Percentiles rank a stretch among this genome's conserved stretches.
These are phyloP conservation scores for Infundibulicybe gibba DNA, from an alignment of 768 basidiomycete genomes.

Conservation along the genomic window DNA sequence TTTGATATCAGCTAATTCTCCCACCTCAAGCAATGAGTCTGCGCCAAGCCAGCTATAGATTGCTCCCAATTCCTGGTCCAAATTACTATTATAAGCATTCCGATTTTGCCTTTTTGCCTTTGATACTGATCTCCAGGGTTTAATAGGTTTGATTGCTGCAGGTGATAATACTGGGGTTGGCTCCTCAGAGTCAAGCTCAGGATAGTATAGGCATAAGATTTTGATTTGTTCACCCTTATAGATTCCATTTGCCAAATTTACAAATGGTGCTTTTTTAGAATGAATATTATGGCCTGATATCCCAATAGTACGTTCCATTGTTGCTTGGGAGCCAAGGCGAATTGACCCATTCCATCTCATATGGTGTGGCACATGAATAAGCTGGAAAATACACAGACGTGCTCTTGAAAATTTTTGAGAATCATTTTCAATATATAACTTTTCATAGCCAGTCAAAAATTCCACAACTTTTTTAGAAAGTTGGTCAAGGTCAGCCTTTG, in stretches of 20 bases:
- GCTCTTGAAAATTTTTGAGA: conserved; percentile 10
- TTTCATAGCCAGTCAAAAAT: conserved; percentile 8
- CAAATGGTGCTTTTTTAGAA: conserved; percentile 12
- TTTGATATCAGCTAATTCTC: too few relatives aligned
- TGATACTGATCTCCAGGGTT: background rate
- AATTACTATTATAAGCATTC: background rate
- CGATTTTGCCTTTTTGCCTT: background rate
- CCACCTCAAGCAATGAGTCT: too few relatives aligned
- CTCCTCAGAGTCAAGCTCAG: background rate
- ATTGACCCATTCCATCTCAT: conserved; percentile 15
- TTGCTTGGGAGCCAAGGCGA: too few relatives aligned
- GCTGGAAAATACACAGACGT: too few relatives aligned
- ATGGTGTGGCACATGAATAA: conserved; percentile 7
- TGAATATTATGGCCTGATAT: conserved; percentile 4
- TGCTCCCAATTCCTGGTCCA: too few relatives aligned
- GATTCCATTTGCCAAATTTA: conserved; percentile 9
- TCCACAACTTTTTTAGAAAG: too few relatives aligned
- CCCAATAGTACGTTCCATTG: too few relatives aligned
- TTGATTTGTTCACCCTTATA: conserved; percentile 8
- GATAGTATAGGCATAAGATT: background rate
- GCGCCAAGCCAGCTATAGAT: too few relatives aligned
- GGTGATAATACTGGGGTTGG: background rate
- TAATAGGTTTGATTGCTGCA: background rate
- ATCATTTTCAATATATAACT: conserved; percentile 9
- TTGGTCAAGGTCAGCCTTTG: too few relatives aligned